Conservation (phyloP, 495 filamentous ascomycete genomes). For the Tuber calosporum region DNA sequence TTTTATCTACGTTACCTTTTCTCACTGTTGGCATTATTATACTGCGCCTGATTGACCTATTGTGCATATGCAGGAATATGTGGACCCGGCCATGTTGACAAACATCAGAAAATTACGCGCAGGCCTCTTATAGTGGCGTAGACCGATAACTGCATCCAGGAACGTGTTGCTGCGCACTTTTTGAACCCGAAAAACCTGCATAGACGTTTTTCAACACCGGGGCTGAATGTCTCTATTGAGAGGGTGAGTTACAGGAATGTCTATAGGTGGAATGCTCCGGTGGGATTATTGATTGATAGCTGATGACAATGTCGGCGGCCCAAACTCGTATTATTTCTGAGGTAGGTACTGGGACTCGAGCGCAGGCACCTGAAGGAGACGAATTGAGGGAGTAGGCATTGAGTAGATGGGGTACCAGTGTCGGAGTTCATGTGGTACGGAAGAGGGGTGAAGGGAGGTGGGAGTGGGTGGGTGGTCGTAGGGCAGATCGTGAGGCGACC, state of each 20-base stretch:
- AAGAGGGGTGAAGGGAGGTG: neutral
- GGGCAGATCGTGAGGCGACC: neutral
- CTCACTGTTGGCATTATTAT: too few species aligned
- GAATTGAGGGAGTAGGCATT: neutral
- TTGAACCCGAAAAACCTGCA: too few species aligned
- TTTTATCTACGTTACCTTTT: too few species aligned
- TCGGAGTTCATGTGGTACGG: neutral
- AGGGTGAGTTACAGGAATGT: neutral
- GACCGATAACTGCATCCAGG: too few species aligned
- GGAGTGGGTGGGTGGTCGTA: neutral
- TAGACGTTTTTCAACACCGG: too few species aligned
- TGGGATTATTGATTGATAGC: neutral
- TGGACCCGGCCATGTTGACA: too few species aligned
- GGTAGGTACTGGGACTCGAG: neutral
- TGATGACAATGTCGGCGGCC: neutral
- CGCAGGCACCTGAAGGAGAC: neutral
- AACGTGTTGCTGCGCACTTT: too few species aligned
- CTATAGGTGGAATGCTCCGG: neutral
- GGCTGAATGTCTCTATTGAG: too few species aligned
- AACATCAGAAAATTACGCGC: too few species aligned
- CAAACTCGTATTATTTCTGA: neutral
- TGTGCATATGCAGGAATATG: too few species aligned
- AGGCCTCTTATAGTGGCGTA: too few species aligned
- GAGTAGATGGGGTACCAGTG: neutral
- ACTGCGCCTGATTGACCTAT: too few species aligned